Evolutionary conservation across 805 yeast genomes (phyloP).

Genomic region (Saturnispora sekii): DNA sequence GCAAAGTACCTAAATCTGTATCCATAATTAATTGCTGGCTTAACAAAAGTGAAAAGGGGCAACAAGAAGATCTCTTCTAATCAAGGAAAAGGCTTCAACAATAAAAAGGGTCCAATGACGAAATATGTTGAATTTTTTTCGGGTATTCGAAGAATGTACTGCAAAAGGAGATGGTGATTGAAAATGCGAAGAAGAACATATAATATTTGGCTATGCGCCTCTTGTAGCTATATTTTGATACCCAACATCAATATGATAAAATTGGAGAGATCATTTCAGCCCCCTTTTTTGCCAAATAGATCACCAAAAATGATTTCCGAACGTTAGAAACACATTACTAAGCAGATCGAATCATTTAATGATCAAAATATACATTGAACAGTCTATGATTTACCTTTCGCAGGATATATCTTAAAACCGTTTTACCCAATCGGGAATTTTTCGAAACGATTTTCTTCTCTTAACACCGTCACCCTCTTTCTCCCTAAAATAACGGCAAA

Average conservation of each 20-base stretch:
- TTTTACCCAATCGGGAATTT: not conserved
- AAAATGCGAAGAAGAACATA: no score
- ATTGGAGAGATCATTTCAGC: not conserved
- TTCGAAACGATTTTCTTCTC: not conserved
- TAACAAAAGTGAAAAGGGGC: not conserved
- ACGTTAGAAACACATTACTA: no score
- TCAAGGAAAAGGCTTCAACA: not conserved
- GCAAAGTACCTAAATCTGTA: not conserved
- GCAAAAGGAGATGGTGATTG: no score
- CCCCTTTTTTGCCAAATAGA: no score
- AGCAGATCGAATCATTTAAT: no score
- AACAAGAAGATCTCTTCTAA: not conserved
- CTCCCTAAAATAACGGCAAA: not conserved
- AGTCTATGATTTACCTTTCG: no score
- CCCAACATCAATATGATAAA: not conserved
- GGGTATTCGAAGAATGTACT: no score
- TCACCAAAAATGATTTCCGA: no score
- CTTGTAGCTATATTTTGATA: no score
- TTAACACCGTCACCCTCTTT: conserved; percentile 2
- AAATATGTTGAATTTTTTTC: no score
- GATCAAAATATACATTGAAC: no score
- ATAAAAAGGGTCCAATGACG: not conserved
- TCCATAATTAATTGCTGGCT: not conserved
- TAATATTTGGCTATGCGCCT: no score
- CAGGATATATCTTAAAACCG: not conserved